Conservation (phyloP, 2,329 filamentous ascomycete species). For the Hypomyces rosellus region DNA sequence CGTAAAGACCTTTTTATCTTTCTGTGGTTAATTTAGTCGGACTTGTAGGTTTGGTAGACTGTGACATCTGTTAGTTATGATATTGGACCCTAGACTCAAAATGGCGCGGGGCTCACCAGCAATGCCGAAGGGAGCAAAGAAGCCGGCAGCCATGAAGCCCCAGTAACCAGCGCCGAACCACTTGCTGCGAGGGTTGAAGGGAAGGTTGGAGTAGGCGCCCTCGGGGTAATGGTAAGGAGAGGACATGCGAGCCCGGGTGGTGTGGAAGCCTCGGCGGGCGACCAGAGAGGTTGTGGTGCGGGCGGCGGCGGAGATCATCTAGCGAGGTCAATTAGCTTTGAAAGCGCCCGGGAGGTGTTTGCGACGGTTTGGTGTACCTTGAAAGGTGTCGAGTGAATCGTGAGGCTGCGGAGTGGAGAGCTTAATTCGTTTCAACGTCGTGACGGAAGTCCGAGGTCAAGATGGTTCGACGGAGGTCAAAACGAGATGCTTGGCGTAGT, state of each 20-base stretch:
- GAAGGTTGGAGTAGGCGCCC: conserved; percentile 88
- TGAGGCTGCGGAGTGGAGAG: conserved; percentile 21
- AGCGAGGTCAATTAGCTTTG: conserved; percentile 37
- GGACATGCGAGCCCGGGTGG: conserved; percentile 75
- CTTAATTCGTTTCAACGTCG: conserved; percentile 20
- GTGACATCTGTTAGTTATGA: conserved; percentile 9
- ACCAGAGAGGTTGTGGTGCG: conserved; percentile 62
- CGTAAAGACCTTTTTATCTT: not conserved
- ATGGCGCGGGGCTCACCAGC: conserved; percentile 38
- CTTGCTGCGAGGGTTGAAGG: conserved; percentile 91
- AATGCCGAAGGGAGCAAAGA: conserved; percentile 58
- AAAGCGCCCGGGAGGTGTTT: not conserved
- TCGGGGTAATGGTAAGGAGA: conserved; percentile 99
- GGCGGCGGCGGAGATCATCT: conserved; percentile 75
- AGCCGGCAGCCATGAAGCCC: conserved; percentile 55
- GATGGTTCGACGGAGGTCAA: conserved; percentile 27
- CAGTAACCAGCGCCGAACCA: conserved; percentile 82
- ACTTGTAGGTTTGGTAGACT: conserved; percentile 45
- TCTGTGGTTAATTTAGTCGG: conserved; percentile 24
- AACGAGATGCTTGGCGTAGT: conserved; percentile 21
- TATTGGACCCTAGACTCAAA: not conserved
- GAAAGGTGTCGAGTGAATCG: conserved; percentile 15
- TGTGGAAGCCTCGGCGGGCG: conserved; percentile 89
- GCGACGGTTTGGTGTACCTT: conserved; percentile 19
- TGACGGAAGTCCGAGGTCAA: conserved; percentile 23